phyloP scores from a whole-genome alignment of 345 rosid species.

The Ceriops tagal region DNA sequence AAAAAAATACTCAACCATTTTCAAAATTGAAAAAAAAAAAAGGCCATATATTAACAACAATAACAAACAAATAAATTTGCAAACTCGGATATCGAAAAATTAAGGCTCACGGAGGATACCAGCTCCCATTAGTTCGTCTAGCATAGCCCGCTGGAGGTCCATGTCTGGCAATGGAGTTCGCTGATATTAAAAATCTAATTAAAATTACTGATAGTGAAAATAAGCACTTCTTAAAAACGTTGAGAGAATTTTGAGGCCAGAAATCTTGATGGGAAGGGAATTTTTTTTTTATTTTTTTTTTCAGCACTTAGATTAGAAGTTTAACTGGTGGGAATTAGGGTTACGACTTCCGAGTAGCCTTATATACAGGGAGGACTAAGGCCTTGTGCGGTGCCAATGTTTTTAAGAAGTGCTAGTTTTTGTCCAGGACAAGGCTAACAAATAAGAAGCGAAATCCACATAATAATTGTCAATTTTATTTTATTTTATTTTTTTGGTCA shows the following conservation, averaged over 20 bases:
- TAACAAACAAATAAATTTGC: neutral
- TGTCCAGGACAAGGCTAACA: no score
- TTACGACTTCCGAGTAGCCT: no score
- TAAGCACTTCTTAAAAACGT: no score
- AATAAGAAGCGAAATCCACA: no score
- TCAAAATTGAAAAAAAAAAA: neutral
- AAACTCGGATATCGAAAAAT: neutral
- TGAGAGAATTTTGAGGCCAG: neutral
- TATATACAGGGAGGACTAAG: no score
- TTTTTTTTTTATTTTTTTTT: neutral
- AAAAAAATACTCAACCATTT: slow-evolving; percentile 1
- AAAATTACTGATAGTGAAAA: neutral
- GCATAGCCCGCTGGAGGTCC: slow-evolving; percentile 96
- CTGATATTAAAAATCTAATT: neutral
- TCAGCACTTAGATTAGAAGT: neutral
- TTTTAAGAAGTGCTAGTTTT: no score
- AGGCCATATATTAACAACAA: neutral
- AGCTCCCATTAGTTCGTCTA: slow-evolving; percentile 97
- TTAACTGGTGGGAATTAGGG: neutral
- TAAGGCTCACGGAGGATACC: slow-evolving; percentile 36
- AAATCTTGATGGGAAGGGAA: neutral
- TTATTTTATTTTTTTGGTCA: no score
- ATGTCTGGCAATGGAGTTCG: slow-evolving; percentile 22
- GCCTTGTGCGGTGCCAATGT: no score
- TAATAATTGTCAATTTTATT: no score